Percentiles rank a stretch among this genome's conserved stretches.
Conservation (phyloP, 306 rosid species). For the Crataegus laevigata region DNA sequence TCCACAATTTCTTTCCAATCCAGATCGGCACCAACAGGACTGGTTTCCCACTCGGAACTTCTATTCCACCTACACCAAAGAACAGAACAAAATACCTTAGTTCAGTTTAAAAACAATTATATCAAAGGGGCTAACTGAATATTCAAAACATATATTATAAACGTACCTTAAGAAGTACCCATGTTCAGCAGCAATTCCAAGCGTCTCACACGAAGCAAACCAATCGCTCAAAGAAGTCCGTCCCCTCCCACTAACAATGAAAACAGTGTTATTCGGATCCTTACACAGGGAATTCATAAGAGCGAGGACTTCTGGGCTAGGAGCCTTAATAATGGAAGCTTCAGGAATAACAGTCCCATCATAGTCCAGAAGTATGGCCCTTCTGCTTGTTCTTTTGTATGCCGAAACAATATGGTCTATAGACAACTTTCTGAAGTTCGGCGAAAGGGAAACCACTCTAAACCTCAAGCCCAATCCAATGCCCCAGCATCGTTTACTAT, state of each 20-base stretch:
- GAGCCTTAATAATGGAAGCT: slow-evolving; percentile 49
- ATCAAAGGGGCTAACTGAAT: neutral
- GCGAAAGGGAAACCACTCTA: slow-evolving; percentile 68
- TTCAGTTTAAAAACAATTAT: neutral
- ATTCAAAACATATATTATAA: neutral
- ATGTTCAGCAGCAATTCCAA: slow-evolving; percentile 90
- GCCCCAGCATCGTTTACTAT: slow-evolving; percentile 72
- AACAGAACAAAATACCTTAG: neutral
- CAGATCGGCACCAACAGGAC: slow-evolving; percentile 49
- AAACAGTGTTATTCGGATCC: slow-evolving; percentile 67
- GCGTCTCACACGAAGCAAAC: slow-evolving; percentile 59
- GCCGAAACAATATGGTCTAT: slow-evolving; percentile 56
- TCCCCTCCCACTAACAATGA: slow-evolving; percentile 81
- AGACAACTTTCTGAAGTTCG: slow-evolving; percentile 58
- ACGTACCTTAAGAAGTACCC: slow-evolving; percentile 75
- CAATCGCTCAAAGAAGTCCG: slow-evolving; percentile 56
- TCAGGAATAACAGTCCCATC: slow-evolving; percentile 87
- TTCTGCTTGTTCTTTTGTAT: slow-evolving; percentile 52
- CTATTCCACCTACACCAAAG: slow-evolving; percentile 45
- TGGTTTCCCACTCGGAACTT: slow-evolving; percentile 62
- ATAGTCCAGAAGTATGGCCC: slow-evolving; percentile 81
- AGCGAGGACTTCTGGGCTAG: slow-evolving; percentile 56
- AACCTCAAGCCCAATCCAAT: slow-evolving; percentile 70
- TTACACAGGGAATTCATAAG: slow-evolving; percentile 54
- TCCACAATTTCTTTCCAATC: slow-evolving; percentile 74